Percentiles rank a stretch among this genome's conserved stretches.
phyloP scores from a whole-genome alignment of 495 filamentous ascomycete genomes.

The Haplographium delicatum region DNA sequence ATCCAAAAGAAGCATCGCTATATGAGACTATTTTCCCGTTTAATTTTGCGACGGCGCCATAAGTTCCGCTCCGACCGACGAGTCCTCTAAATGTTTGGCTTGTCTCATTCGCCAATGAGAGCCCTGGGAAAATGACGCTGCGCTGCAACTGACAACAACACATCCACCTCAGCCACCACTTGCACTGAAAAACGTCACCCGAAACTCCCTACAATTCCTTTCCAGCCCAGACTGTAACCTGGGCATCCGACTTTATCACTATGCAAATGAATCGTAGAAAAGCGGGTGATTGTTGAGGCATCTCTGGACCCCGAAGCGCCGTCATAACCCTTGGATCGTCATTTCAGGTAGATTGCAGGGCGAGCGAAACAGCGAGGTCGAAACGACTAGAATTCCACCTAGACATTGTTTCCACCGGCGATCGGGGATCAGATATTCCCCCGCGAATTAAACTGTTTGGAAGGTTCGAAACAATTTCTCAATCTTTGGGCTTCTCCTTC shows the following conservation, averaged over 20 bases:
- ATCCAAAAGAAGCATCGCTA: too few relatives aligned
- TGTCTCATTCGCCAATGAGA: conserved; percentile 17
- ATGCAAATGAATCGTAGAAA: not conserved
- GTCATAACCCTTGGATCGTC: conserved; percentile 7
- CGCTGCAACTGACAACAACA: conserved; percentile 7
- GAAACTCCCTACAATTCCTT: not conserved
- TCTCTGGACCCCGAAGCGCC: not conserved
- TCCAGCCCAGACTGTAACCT: not conserved
- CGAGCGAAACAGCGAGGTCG: not conserved
- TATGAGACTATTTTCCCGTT: too few relatives aligned
- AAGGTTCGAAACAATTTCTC: not conserved
- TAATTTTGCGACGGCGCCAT: too few relatives aligned
- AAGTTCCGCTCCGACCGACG: conserved; percentile 10
- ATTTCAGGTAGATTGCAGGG: conserved; percentile 18
- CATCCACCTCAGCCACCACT: conserved; percentile 17
- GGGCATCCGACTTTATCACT: not conserved
- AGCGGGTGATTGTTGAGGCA: not conserved
- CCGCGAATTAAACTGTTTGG: not conserved
- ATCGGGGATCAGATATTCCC: not conserved
- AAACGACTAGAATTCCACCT: not conserved
- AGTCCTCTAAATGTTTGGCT: not conserved
- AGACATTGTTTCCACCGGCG: conserved; percentile 6
- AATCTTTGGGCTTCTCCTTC: not conserved
- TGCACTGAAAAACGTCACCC: not conserved
- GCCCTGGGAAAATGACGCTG: not conserved